Evolutionary conservation across 176 grass and related monocot species (phyloP), one percentile per base, ranked within the genome.

Genomic region (Ensete ventricosum): DNA sequence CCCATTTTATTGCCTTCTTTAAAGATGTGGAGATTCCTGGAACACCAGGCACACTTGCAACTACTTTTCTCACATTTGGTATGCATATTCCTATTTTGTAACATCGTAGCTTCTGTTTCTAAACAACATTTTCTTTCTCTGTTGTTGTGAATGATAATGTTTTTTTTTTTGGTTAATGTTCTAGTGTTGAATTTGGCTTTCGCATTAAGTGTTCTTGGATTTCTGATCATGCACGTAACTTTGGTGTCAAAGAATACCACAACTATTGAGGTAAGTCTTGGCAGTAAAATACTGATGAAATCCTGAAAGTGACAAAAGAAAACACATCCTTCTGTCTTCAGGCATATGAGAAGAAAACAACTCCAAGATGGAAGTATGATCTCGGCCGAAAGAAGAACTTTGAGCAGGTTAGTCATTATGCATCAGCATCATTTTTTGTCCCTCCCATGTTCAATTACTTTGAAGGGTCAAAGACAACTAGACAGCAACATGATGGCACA

Each of bases 261-360:
- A 79, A 96, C 92, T 8, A 91, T 96, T 62, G 92, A 96, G 84
- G 92, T 49, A 88, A 96, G 83, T 79, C 78, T 64, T 64, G 4
- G 34, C 34, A 43, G 34, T 43, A 43, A 43, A 43, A 43, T 43
- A 43, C 4, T 43, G 34, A 43, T 43, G 34, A 43, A 43, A 43
- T 43, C 34, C 79, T 71, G 22, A 24, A 3, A 17, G 29, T 23
- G 24, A 70, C 20, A 58, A 16, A n/a, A 43, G 50, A 66, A 74
- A 54, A 74, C 55, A 63, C 77, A 50, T 81, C n/a, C 34, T 43
- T 43, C 55, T 77, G 52, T 14, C 19, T 75, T 71, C 21, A 89
- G 95, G 90, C 94, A 77, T 97, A 93, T 84, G 94, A 97, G 60
- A 97, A 97, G 86, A 95, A 97, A 87, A 87, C 84, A 13, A 87